Evolutionary conservation across 306 rosid species (phyloP).

Genomic region (Trifolium subterraneum): DNA sequence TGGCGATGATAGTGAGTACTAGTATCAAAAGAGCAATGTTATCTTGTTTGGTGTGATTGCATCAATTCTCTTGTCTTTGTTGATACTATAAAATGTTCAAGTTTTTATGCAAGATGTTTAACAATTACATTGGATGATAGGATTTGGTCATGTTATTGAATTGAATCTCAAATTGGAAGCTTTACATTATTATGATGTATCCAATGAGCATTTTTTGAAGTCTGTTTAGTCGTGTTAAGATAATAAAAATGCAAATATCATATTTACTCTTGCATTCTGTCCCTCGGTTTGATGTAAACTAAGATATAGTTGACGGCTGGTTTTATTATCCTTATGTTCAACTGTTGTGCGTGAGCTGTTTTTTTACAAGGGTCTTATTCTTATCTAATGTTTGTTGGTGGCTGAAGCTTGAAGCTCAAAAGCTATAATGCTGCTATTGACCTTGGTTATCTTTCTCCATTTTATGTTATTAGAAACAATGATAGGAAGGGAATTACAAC

Average conservation of each 20-base stretch:
- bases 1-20: not conserved
- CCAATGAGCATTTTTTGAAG: not conserved
- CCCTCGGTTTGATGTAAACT: not conserved
- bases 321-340: not conserved
- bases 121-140: not conserved
- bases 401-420: constrained; percentile 6
- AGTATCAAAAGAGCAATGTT: not conserved
- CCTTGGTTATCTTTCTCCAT: not conserved
- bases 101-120: not conserved
- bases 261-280: not conserved
- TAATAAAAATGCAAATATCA: not conserved
- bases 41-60: not conserved
- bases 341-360: constrained; percentile 5
- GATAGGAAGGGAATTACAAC: constrained; percentile 15
- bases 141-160: not conserved
- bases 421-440: not conserved
- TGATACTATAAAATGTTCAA: not conserved
- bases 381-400: constrained; percentile 18
- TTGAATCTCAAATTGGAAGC: constrained; percentile 12
- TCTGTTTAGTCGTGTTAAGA: constrained; percentile 1
- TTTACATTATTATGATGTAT: not conserved
- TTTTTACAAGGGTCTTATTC: not conserved
- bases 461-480: constrained; percentile 6
- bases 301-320: constrained; percentile 3
- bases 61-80: not conserved